Percentiles rank a stretch among this genome's conserved stretches.
Conservation (phyloP, 108 stramenopile genomes). For the Pseudonitzschia pungens region DNA sequence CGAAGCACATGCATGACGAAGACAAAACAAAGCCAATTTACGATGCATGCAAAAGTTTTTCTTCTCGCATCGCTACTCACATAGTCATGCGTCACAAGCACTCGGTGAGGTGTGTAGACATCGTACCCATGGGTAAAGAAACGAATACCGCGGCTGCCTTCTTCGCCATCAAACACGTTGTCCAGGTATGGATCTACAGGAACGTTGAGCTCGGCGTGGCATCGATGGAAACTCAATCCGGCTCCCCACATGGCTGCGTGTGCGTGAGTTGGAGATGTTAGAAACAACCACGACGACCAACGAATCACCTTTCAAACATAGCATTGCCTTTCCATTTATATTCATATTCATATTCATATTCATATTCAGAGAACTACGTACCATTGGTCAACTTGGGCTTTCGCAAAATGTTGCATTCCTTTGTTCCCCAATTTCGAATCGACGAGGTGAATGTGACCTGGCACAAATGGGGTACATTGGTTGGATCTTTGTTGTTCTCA, state of each 20-base stretch:
- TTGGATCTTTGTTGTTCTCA: constrained; percentile 53
- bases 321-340: too few species aligned
- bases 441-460: constrained; percentile 69
- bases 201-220: constrained; percentile 88
- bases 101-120: constrained; percentile 81
- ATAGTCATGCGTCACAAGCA: constrained; percentile 88
- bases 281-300: neutral
- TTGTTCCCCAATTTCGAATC: constrained; percentile 71
- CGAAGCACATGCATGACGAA: neutral
- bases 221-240: constrained; percentile 73
- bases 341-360: too few species aligned
- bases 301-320: neutral
- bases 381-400: constrained; percentile 74
- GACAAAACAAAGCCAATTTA: neutral
- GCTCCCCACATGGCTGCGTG: constrained; percentile 83
- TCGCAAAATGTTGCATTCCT: constrained; percentile 48
- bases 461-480: constrained; percentile 75
- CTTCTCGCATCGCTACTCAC: neutral
- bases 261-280: neutral
- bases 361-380: neutral
- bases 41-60: neutral
- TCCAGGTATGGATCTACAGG: constrained; percentile 87
- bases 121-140: constrained; percentile 95
- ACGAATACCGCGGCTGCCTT: constrained; percentile 76
- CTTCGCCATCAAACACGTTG: constrained; percentile 92